These are phyloP conservation scores for Rhodomyrtus tomentosa DNA, from an alignment of 345 rosid genomes.

Conservation along the genomic window DNA sequence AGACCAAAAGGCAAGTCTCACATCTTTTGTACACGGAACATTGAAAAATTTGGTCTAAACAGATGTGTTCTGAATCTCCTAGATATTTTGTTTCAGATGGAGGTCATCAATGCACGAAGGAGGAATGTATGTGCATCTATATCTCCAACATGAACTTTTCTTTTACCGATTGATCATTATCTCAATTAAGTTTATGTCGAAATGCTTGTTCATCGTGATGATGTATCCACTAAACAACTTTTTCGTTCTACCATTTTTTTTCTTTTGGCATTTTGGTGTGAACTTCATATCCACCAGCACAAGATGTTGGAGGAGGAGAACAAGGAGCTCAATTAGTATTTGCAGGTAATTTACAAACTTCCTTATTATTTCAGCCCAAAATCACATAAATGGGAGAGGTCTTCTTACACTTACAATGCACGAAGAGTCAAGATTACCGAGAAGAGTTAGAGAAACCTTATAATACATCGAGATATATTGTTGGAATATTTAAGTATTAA, in stretches of 20 bases:
- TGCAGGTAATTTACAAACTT: neutral
- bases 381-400: neutral
- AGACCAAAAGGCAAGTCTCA: slow-evolving; percentile 29
- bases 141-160: neutral
- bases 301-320: neutral
- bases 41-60: neutral
- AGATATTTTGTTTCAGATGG: slow-evolving; percentile 19
- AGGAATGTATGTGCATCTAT: slow-evolving; percentile 26
- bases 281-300: neutral
- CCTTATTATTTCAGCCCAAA: neutral
- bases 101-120: slow-evolving; percentile 16
- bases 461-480: neutral
- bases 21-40: neutral
- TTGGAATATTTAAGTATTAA: neutral
- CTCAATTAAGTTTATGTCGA: neutral
- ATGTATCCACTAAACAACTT: neutral
- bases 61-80: neutral
- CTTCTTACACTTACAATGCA: neutral
- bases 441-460: too few species aligned
- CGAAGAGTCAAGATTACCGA: neutral
- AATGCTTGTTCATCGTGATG: neutral
- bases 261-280: neutral
- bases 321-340: neutral
- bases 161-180: neutral
- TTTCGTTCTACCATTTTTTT: neutral